phyloP scores from a whole-genome alignment of 352 stramenopile genomes.

The Salisapilia sapeloensis region DNA sequence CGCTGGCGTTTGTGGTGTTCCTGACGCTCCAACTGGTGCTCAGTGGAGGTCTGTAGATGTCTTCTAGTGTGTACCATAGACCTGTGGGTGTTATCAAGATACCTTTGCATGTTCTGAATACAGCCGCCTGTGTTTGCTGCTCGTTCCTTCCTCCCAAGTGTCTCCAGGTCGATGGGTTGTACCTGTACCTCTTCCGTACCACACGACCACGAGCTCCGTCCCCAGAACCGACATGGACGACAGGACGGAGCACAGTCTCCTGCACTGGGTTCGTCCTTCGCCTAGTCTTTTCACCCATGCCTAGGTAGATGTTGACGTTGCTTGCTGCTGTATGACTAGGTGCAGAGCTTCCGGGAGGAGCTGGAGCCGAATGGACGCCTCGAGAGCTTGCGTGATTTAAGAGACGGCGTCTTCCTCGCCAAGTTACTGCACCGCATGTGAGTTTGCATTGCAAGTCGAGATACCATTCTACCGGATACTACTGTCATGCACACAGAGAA shows the following conservation, averaged over 20 bases:
- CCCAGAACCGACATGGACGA: constrained; percentile 52
- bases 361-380: constrained; percentile 23
- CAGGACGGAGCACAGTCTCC: constrained; percentile 47
- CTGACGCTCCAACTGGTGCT: constrained; percentile 68
- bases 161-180: too few relatives aligned
- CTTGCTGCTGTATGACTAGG: neutral
- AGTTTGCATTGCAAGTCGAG: constrained; percentile 3
- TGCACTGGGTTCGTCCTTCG: constrained; percentile 40
- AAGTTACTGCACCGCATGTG: constrained; percentile 80
- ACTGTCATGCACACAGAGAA: constrained; percentile 22
- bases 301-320: too few relatives aligned
- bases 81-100: too few relatives aligned
- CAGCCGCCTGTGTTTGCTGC: too few relatives aligned
- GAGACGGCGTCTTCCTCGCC: constrained; percentile 66
- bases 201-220: too few relatives aligned
- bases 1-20: constrained; percentile 67
- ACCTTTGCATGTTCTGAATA: too few relatives aligned
- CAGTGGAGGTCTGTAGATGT: constrained; percentile 28
- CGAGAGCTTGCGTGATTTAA: constrained; percentile 29
- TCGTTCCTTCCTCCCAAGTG: too few relatives aligned
- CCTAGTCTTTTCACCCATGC: neutral
- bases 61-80: too few relatives aligned
- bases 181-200: too few relatives aligned
- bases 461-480: neutral
- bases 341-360: constrained; percentile 49